Conservation (phyloP, 1,284 basidiomycete genomes). For the Meira miltonrushii region DNA sequence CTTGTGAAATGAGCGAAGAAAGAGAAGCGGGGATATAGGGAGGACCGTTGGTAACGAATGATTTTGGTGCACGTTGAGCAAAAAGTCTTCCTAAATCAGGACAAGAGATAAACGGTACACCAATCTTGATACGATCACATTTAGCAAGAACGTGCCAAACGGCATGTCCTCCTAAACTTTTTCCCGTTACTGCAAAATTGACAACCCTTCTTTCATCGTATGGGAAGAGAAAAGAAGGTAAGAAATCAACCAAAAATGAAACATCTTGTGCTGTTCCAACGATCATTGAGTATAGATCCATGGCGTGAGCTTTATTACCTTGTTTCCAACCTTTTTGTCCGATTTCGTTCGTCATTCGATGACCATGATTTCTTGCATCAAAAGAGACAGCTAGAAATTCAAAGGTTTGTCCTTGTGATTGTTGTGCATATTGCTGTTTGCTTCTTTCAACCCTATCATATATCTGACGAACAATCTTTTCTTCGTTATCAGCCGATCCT, state of each 20-base stretch:
- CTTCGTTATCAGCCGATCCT: conserved; percentile 38
- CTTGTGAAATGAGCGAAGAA: conserved; percentile 29
- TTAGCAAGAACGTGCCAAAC: conserved; percentile 63
- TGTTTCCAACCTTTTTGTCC: conserved; percentile 52
- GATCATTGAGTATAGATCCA: conserved; percentile 53
- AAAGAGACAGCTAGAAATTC: conserved; percentile 52
- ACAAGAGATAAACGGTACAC: conserved; percentile 70
- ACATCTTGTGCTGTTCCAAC: conserved; percentile 64
- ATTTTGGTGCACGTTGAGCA: conserved; percentile 31
- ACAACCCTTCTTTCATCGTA: conserved; percentile 62
- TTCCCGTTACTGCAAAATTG: conserved; percentile 65
- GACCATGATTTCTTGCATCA: conserved; percentile 53
- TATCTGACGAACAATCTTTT: conserved; percentile 38
- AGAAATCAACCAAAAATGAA: conserved; percentile 72
- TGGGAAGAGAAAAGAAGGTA: conserved; percentile 73
- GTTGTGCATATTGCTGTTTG: conserved; percentile 15
- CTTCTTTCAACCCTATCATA: conserved; percentile 22
- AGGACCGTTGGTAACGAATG: conserved; percentile 36
- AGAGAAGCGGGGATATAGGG: conserved; percentile 41
- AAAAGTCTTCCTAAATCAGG: conserved; percentile 61
- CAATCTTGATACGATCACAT: conserved; percentile 66
- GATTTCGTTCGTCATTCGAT: conserved; percentile 39
- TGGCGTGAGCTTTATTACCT: conserved; percentile 41
- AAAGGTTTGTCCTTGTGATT: conserved; percentile 16
- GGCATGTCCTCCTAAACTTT: conserved; percentile 72